Evolutionary conservation across 441 rosid species (phyloP), one percentile per base, ranked within the genome.

Genomic region (Isatis lusitanica): DNA sequence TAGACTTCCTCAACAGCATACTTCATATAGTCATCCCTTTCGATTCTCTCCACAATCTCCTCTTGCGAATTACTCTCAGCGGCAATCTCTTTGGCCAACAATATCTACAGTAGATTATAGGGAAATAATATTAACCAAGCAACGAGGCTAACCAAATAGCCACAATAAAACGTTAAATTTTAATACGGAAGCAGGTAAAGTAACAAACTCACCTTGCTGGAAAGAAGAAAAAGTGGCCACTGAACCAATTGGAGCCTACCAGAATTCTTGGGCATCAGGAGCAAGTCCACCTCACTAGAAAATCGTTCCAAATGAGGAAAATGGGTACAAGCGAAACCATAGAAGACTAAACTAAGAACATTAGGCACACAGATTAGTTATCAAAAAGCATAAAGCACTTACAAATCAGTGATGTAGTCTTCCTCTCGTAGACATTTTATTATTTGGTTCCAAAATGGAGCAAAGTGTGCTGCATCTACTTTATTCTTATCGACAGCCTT

Each of bases 201-300:
- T 52, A 74, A 30, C 59, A 68, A 68, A 65, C 46, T 73, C 70
- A 93, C 99, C 97, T 95, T 96, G 94, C 97, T 96, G 65, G 96
- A 85, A 81, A 96, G 98, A 83, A 96, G 98, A 85, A 96, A 96
- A 65, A 93, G 97, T n/a, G 99, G 99, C 98, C 97, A 96, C 80
- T 93, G 98, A 68, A 96, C 92, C 82, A 96, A 74, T 16, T 85
- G 86, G 56, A 93, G 92, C 71, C 80, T 83, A 71, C 95, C 94
- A 60, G 98, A 85, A 90, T 93, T 95, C 81, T 83, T 91, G 43
- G 98, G 98, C 98, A 95, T 95, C 74, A 82, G 71, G 84, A 95
- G 98, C 85, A 93, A 81, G 71, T 95, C 98, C 96, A 83, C 79
- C 83, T 95, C 99, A 76, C 99, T 93, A 76, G 63, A 77, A 80